Percentiles rank a stretch among this genome's conserved stretches.
Evolutionary conservation across 169 alveolate genomes (phyloP).

Genomic region (Cyclospora cayetanensis): DNA sequence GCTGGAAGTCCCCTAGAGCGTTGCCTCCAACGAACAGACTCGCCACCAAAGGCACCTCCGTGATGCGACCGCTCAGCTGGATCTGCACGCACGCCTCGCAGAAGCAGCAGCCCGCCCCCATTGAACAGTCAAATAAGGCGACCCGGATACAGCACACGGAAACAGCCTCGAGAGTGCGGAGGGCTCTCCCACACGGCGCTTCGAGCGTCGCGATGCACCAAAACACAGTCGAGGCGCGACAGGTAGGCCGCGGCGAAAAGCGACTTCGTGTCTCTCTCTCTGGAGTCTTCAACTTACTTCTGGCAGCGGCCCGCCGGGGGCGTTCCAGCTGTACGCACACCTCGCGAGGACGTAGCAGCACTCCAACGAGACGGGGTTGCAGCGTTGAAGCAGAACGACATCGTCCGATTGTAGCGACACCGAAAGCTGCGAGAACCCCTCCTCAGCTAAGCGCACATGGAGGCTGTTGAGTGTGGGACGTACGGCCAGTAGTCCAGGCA

Average conservation of each 20-base stretch:
- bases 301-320: background rate
- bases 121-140: background rate
- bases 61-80: conserved; percentile 44
- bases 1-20: conserved; percentile 35
- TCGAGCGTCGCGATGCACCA: too few species aligned
- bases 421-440: conserved; percentile 75
- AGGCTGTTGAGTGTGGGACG: conserved; percentile 82
- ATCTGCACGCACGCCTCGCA: background rate
- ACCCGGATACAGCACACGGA: background rate
- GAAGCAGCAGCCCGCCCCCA: background rate
- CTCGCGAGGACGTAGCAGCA: conserved; percentile 72
- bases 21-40: conserved; percentile 64
- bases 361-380: conserved; percentile 75
- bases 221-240: too few species aligned
- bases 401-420: conserved; percentile 73
- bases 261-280: too few species aligned
- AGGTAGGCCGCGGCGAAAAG: too few species aligned
- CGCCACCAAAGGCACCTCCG: conserved; percentile 72
- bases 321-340: conserved; percentile 45
- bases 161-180: too few species aligned
- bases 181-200: too few species aligned
- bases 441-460: conserved; percentile 79
- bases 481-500: conserved; percentile 82
- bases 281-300: too few species aligned
- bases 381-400: conserved; percentile 73